Base-by-base conservation (phyloP, 2,329 filamentous ascomycete species). In the Talaromyces sp. region DNA sequence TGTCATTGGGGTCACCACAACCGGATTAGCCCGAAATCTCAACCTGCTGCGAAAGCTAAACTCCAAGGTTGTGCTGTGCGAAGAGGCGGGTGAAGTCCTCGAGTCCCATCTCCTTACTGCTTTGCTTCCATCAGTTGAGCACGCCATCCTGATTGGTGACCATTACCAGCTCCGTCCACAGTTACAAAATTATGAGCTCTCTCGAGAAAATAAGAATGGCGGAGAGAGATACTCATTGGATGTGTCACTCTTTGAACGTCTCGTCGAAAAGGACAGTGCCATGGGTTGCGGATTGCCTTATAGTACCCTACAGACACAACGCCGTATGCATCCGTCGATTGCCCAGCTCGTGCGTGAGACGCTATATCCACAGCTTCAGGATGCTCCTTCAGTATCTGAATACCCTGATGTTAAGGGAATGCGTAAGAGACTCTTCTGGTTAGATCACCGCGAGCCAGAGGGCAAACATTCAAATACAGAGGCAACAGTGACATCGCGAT, bases 271-370 rank as follows among this genome's bases (percentile, higher is more conserved):
- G 6, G 66, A 67, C 31, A 61, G 64, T 43, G 67, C 65, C 5
- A 59, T 65, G 47, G 68, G 67, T 2, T 56, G 68, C 10, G 66
- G 61, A 31, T 62, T 82, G 11, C 80, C 81, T 3, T 76, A 76
- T 60, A 75, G 69, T 58, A 78, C 75, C 3, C 77, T 91, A 2
- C 78, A 87, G 11, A 83, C 82, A 0, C 89, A 92, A 71, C 78
- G 88, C 13, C 82, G 89, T 11, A 91, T 91, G 88, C 82, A 84
- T 61, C 89, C 89, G 0, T 80, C 79, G 0, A 88, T 92, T 10
- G 82, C 89, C 0, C 72, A 75, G 1, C 80, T 92, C 0, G 78
- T 91, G 8, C 79, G 86, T 0, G 75, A 80, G 0, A 84, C 85
- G 0, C 72, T 89, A 0, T 91, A 91, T 66, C 84, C 83, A 0